Evolutionary conservation across 2,329 filamentous ascomycete species (phyloP), one percentile per base, ranked within the genome.

Genomic region (Neoscytalidium dimidiatum): DNA sequence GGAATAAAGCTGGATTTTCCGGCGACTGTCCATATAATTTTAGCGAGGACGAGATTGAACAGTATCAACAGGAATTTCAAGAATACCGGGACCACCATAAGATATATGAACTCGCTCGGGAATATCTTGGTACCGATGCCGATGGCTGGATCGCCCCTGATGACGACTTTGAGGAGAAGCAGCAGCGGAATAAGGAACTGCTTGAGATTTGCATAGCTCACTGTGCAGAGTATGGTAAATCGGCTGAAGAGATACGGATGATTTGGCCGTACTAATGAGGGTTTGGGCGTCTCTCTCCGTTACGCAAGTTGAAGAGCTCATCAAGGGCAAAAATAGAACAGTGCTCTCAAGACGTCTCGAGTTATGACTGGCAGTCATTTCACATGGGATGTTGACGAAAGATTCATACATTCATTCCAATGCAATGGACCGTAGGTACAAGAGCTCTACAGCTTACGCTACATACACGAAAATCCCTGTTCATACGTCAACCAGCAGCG

Each of bases 141-240:
- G 76, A 79, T 52, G 75, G 75, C 11, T 80, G 75, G 74, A 68
- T 78, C 17, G 48, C 71, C 6, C 77, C 74, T 14, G 66, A 71
- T 31, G 7, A 75, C 38, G 73, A 78, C 67, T 68, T 73, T 38
- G 64, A 41, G 19, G 64, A 71, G 48, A 71, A 69, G 56, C 64
- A 62, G 58, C 68, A 64, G 31, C 68, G 70, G 60, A 77, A 75
- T 64, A 58, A 66, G 41, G 69, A 72, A 33, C 53, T 78, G 26
- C 48, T 71, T 9, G 52, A 68, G 52, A 52, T 68, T 23, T 23
- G 46, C 44, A 23, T 48, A 28, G 44, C 8, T 5, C 3, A 28
- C 44, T 4, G 44, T 48, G 21, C 13, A 13, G 64, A 71, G 4
- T 69, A 68, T 58, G 66, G 65, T 35, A 69, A 52, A 13, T 28